Evolutionary conservation across 805 yeast genomes (phyloP), one percentile per base, ranked within the genome.

Genomic region (Debaryomyces hansenii): DNA sequence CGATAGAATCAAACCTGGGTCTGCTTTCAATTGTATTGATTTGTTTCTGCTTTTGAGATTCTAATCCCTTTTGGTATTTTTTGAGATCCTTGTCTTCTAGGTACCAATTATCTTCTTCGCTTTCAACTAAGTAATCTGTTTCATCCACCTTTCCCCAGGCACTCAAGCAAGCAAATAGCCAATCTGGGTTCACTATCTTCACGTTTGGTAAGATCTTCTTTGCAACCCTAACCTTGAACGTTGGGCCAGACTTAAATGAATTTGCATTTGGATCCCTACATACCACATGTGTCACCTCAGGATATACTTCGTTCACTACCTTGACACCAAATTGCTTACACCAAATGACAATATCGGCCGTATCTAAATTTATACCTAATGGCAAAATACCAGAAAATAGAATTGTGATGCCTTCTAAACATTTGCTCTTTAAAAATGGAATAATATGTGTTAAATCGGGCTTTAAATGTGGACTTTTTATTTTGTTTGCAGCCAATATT

Each of bases 301-400:
- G 80, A 39, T 79, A 74, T 20, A 87, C 83, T 47, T 88, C 90
- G 3, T 83, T 73, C 1, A 85, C 85, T 6, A 92, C 90, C 2
- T 74, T 74, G 0, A 96, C 97, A 1, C 99, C 99, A 74, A 92
- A 92, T 45, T 91, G 88, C 41, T 80, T 79, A 10, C 92, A 87
- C 97, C 98, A 92, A 18, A 85, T 81, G 1, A 91, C 97, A 37
- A 94, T 87, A 60, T 90, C 96, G 4, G 95, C 94, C 29, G 76
- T 69, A 43, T 85, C 84, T 14, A 87, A 67, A 45, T 82, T 78
- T 10, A 84, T 75, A 1, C 94, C 94, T n/a, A 89, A 61, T 1
- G 97, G 97, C 18, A 94, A 77, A n/a, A 92, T 75, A 0, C 98
- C 97, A 4, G 96, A 86, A 54, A 94, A 85, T 15, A 92, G 75